Evolutionary conservation across 441 rosid genomes (phyloP), one percentile per base, ranked within the genome.

Genomic region (Pelargonium myrrhifolium): DNA sequence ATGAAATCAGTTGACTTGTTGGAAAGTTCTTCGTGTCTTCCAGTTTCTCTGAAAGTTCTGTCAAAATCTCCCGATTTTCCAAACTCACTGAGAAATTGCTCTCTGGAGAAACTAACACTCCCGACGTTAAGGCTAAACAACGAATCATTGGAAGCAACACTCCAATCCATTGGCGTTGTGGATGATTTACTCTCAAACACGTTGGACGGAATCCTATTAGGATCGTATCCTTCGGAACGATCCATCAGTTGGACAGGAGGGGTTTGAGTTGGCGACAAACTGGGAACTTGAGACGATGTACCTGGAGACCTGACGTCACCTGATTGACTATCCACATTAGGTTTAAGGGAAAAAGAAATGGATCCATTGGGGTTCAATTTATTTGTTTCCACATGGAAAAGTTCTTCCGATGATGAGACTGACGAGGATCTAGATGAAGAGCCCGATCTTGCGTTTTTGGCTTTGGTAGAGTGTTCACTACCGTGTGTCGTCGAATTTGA

Each of bases 111-210:
- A 68, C 85, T 82, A 74, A 15, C 71, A 68, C 74, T 81, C 28
- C 87, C 92, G 71, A 81, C 60, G 15, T 82, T 83, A 70, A 93
- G 70, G 78, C 98, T 93, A 81, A 93, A 93, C 68, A 89, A 72
- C 2, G 97, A 93, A 0, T 93, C 98, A 53, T 83, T 89, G 10
- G 98, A 93, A 71, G 86, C 77, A 43, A 64, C 60, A 70, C 97
- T 89, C 87, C 95, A 83, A 1, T 79, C 88, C 66, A 55, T 12
- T 11, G 72, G 72, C 6, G 71, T 62, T 11, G 72, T 5, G 21
- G 82, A 69, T 35, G 82, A 69, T 26, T 56, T 74, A 10, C 71
- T 78, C 71, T 76, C 86, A 62, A 89, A 89, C 15, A 81, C 65
- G 2, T 81, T 55, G 11, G 82, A 71, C 0, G 94, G 86, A 69